These are phyloP conservation scores for Penicillium bovifimosum DNA, from an alignment of 495 filamentous ascomycete genomes.

Conservation along the genomic window DNA sequence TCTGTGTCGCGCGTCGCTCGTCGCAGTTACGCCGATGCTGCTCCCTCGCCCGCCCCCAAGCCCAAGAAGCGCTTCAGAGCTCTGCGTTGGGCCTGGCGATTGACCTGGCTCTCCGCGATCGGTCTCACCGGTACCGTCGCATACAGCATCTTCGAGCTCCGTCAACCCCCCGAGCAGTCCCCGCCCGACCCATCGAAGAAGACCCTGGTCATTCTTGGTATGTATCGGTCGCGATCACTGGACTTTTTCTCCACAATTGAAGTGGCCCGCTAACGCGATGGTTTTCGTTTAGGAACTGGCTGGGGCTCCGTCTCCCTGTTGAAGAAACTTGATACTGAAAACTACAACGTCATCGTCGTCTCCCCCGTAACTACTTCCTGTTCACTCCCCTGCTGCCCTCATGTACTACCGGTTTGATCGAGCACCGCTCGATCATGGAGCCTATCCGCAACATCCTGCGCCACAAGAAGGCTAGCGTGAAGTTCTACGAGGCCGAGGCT, in stretches of 20 bases:
- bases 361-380: slow-evolving; percentile 98
- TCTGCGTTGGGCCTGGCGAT: slow-evolving; percentile 69
- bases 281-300: slow-evolving; percentile 63
- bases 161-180: slow-evolving; percentile 75
- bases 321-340: slow-evolving; percentile 96
- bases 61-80: slow-evolving; percentile 45
- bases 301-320: slow-evolving; percentile 96
- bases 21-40: slow-evolving; percentile 40
- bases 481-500: slow-evolving; percentile 97
- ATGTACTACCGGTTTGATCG: slow-evolving; percentile 93
- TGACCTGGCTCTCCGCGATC: slow-evolving; percentile 64
- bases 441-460: slow-evolving; percentile 90
- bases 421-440: slow-evolving; percentile 99
- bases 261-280: slow-evolving; percentile 16
- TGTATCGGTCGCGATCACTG: slow-evolving; percentile 22
- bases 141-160: slow-evolving; percentile 74
- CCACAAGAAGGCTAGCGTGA: slow-evolving; percentile 83
- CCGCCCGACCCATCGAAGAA: slow-evolving; percentile 86
- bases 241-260: neutral
- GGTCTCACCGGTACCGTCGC: slow-evolving; percentile 63
- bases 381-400: slow-evolving; percentile 96
- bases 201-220: slow-evolving; percentile 94
- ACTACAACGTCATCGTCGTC: slow-evolving; percentile 95
- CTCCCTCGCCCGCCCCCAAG: slow-evolving; percentile 33
- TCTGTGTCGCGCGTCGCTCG: slow-evolving; percentile 31